Conservation (phyloP, 2,329 filamentous ascomycete species). For the Aspergillus chevalieri region DNA sequence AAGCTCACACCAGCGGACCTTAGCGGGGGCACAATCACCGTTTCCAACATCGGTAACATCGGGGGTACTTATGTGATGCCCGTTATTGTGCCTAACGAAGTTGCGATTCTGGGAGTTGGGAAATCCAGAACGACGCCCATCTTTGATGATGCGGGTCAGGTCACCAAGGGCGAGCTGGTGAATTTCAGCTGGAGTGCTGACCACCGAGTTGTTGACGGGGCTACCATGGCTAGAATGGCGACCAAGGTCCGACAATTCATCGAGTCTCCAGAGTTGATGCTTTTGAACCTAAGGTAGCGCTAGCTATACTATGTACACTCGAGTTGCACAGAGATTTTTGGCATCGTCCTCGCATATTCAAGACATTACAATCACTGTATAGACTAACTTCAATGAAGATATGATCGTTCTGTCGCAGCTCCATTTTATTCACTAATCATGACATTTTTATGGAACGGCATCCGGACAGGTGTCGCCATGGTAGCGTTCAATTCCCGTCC, state of each 20-base stretch:
- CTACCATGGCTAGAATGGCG: slow-evolving; percentile 86
- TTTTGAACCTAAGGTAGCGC: slow-evolving; percentile 67
- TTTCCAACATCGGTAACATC: slow-evolving; percentile 94
- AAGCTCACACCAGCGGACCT: slow-evolving; percentile 71
- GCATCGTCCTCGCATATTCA: no score
- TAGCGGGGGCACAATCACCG: slow-evolving; percentile 81
- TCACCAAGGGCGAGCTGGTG: slow-evolving; percentile 72
- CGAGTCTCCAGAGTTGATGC: slow-evolving; percentile 81
- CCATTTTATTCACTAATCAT: no score
- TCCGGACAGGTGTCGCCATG: no score
- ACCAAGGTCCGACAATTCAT: slow-evolving; percentile 71
- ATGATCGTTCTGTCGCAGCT: no score
- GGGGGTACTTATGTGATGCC: slow-evolving; percentile 88
- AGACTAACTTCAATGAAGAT: no score
- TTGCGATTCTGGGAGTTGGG: slow-evolving; percentile 86
- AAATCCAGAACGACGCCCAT: slow-evolving; percentile 73
- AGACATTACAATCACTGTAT: no score
- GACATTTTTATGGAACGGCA: no score
- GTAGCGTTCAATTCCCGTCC: no score
- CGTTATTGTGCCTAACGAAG: slow-evolving; percentile 83
- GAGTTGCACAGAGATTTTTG: no score
- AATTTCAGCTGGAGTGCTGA: slow-evolving; percentile 97
- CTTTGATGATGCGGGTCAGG: slow-evolving; percentile 54
- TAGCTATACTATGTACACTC: not conserved
- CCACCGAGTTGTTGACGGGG: slow-evolving; percentile 88